Percentiles rank a stretch among this genome's conserved stretches.
Evolutionary conservation across 495 filamentous ascomycete genomes (phyloP).

Genomic region (Trichocladium antarcticum): DNA sequence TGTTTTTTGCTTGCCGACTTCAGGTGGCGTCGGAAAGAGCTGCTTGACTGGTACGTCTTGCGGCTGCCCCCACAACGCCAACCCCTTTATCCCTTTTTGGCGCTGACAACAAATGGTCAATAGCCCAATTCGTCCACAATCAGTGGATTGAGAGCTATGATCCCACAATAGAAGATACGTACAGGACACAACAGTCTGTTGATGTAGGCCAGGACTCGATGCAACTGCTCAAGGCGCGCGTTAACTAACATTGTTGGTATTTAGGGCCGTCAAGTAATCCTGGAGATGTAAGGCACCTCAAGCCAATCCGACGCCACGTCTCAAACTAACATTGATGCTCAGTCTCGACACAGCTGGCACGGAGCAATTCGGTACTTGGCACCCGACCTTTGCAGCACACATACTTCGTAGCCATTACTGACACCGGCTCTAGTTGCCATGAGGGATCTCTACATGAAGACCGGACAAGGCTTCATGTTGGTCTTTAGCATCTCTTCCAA

Average conservation of each 20-base stretch:
- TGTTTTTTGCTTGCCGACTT: constrained; percentile 18
- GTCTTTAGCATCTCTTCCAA: constrained; percentile 93
- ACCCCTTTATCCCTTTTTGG: constrained; percentile 9
- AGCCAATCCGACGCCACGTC: not conserved
- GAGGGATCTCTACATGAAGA: constrained; percentile 94
- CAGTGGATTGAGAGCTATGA: constrained; percentile 99
- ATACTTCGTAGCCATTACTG: not conserved
- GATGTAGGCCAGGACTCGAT: constrained; percentile 52
- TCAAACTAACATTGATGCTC: constrained; percentile 18
- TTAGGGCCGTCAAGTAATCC: constrained; percentile 86
- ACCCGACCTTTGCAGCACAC: constrained; percentile 29
- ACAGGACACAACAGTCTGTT: constrained; percentile 85
- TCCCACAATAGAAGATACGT: constrained; percentile 94
- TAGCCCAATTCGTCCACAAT: constrained; percentile 98
- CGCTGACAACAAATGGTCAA: constrained; percentile 13
- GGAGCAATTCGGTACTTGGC: constrained; percentile 90
- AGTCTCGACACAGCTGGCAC: constrained; percentile 95
- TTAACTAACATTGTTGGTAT: constrained; percentile 1
- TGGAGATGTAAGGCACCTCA: constrained; percentile 67
- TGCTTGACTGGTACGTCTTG: constrained; percentile 76
- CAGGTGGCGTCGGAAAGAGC: constrained; percentile 95
- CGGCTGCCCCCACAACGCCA: constrained; percentile 1
- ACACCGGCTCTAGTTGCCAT: constrained; percentile 32
- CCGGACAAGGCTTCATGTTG: constrained; percentile 90
- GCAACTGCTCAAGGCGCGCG: not conserved